Percentiles rank a stretch among this genome's conserved stretches.
Conservation (phyloP, 345 rosid genomes). For the Nephelium lappaceum region DNA sequence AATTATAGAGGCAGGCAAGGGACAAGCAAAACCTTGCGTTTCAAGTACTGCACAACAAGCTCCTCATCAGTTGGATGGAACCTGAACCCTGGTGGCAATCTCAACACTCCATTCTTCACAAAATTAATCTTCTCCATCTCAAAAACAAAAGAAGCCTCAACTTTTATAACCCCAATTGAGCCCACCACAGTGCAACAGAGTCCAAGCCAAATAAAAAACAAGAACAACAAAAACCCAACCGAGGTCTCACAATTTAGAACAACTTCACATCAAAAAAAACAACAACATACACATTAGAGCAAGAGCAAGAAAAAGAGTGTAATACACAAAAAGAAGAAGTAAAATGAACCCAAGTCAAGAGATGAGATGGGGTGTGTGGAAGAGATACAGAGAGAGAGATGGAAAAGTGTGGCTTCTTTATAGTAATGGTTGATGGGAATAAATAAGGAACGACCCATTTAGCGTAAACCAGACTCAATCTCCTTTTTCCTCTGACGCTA, state of each 20-base stretch:
- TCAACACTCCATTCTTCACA: constrained; percentile 62
- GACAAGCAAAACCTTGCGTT: constrained; percentile 61
- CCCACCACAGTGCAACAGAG: background rate
- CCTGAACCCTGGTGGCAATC: constrained; percentile 89
- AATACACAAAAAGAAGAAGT: background rate
- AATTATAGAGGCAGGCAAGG: constrained; percentile 83
- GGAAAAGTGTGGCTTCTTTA: constrained; percentile 43
- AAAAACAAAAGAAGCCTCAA: background rate
- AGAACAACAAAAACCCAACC: background rate
- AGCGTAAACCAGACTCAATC: constrained; percentile 81
- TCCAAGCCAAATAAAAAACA: background rate
- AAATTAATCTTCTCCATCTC: constrained; percentile 59
- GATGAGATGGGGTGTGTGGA: constrained; percentile 2
- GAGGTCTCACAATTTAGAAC: background rate
- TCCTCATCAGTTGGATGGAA: constrained; percentile 97
- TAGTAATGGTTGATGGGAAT: constrained; percentile 36
- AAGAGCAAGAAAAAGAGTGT: constrained; percentile 11
- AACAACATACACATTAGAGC: background rate
- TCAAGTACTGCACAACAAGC: constrained; percentile 75
- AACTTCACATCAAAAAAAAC: background rate
- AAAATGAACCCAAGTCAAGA: background rate
- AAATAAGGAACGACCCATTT: constrained; percentile 46
- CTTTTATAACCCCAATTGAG: constrained; percentile 11
- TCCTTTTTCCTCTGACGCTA: constrained; percentile 31
- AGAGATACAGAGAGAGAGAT: constrained; percentile 21